phyloP scores from a whole-genome alignment of 1,139 yeast species.

The Pichia sp. region DNA sequence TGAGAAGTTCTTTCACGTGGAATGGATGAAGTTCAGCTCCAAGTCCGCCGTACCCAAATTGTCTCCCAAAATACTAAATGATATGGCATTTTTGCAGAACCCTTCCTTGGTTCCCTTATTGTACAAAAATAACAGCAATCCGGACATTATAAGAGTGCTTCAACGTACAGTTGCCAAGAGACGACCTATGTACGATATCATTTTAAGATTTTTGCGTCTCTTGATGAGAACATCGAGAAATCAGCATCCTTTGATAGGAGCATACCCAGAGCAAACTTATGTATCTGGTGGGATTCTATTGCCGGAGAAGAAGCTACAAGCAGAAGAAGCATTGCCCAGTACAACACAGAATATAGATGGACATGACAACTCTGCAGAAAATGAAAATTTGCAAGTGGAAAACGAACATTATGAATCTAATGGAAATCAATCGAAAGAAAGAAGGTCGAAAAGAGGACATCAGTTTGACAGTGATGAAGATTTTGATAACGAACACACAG shows the following conservation, averaged over 20 bases:
- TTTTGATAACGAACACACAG: not conserved
- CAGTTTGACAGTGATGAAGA: not conserved
- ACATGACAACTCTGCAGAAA: too few relatives aligned
- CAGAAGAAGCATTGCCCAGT: not conserved
- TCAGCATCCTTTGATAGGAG: slow-evolving; percentile 12
- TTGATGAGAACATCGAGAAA: slow-evolving; percentile 16
- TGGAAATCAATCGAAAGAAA: too few relatives aligned
- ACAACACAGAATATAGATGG: too few relatives aligned
- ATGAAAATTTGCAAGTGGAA: not conserved
- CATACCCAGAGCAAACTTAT: slow-evolving; percentile 18
- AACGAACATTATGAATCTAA: too few relatives aligned
- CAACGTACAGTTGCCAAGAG: slow-evolving; percentile 6
- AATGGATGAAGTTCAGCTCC: not conserved
- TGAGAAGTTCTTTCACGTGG: slow-evolving; percentile 4
- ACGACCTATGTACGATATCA: slow-evolving; percentile 9
- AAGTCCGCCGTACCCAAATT: not conserved
- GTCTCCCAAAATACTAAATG: slow-evolving; percentile 4
- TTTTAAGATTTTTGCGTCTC: slow-evolving; percentile 14
- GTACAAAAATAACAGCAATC: not conserved
- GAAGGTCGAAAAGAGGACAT: too few relatives aligned
- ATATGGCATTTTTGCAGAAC: slow-evolving; percentile 16
- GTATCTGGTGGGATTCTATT: slow-evolving; percentile 7
- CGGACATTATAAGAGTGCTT: not conserved
- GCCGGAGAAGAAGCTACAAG: not conserved
- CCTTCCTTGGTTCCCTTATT: slow-evolving; percentile 7